phyloP scores from a whole-genome alignment of 768 basidiomycete genomes.

The Boletus rubropictus region DNA sequence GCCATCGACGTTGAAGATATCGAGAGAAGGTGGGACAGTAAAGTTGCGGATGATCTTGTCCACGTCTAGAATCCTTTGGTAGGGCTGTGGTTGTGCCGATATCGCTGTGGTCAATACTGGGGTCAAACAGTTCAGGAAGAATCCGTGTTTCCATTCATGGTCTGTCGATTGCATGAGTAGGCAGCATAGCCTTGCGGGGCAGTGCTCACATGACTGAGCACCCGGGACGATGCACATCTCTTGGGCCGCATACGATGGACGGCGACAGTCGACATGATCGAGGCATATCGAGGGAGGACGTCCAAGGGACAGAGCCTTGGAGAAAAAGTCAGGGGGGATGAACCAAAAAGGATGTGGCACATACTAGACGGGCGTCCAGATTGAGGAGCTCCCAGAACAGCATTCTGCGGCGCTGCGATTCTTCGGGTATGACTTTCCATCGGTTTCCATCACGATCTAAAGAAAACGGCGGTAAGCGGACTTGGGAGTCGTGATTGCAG shows the following conservation, averaged over 20 bases:
- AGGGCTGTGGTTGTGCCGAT: constrained; percentile 46
- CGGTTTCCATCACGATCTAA: constrained; percentile 64
- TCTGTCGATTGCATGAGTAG: constrained; percentile 35
- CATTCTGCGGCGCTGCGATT: constrained; percentile 60
- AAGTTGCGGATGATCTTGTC: constrained; percentile 55
- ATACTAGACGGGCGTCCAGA: constrained; percentile 61
- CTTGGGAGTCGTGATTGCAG: constrained; percentile 1
- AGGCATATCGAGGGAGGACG: constrained; percentile 65
- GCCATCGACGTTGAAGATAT: constrained; percentile 36
- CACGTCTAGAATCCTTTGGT: constrained; percentile 46
- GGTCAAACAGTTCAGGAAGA: constrained; percentile 57
- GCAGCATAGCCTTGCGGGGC: constrained; percentile 2
- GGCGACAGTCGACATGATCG: constrained; percentile 57
- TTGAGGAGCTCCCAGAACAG: constrained; percentile 74
- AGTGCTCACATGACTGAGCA: constrained; percentile 27
- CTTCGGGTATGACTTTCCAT: constrained; percentile 63
- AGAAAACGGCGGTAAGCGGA: constrained; percentile 24
- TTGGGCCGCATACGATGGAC: constrained; percentile 30
- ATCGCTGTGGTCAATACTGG: constrained; percentile 58
- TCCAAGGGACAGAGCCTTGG: constrained; percentile 62
- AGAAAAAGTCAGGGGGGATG: constrained; percentile 5
- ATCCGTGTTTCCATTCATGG: constrained; percentile 66
- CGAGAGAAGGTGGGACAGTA: constrained; percentile 44
- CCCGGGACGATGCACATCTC: constrained; percentile 28
- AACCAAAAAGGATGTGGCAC: constrained; percentile 25